Evolutionary conservation across 495 filamentous ascomycete genomes (phyloP).

Genomic region (Pyrenula aspistea): DNA sequence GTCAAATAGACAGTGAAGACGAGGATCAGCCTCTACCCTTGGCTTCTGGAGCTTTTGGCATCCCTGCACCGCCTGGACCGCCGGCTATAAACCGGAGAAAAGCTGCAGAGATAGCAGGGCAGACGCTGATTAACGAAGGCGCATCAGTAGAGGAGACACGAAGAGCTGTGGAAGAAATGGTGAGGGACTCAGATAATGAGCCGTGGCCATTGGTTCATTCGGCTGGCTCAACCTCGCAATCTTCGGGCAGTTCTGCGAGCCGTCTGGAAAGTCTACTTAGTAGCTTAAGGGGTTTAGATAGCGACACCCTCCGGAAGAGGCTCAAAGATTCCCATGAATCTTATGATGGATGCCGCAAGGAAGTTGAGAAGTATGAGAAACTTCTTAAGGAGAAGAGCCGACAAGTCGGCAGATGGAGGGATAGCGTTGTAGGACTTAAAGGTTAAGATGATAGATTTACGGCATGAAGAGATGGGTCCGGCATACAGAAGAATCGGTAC

Average conservation of each 20-base stretch:
- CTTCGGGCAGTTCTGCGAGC: background rate
- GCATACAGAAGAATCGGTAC: too few species aligned
- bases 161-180: background rate
- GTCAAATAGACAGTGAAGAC: slow-evolving; percentile 36
- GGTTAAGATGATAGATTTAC: too few species aligned
- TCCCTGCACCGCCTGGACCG: background rate
- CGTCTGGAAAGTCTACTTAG: background rate
- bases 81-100: background rate
- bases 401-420: background rate
- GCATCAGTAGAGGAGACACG: background rate
- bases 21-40: background rate
- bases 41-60: background rate
- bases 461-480: too few species aligned
- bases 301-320: background rate
- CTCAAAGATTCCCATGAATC: background rate
- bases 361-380: background rate
- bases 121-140: background rate
- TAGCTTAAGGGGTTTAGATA: background rate
- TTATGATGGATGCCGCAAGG: background rate
- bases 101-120: background rate
- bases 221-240: too few species aligned
- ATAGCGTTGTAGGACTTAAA: background rate
- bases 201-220: background rate
- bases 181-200: background rate
- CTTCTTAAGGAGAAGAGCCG: background rate